These are phyloP conservation scores for Ophioceras dolichostomum DNA, from an alignment of 2,329 filamentous ascomycete genomes.

Conservation along the genomic window DNA sequence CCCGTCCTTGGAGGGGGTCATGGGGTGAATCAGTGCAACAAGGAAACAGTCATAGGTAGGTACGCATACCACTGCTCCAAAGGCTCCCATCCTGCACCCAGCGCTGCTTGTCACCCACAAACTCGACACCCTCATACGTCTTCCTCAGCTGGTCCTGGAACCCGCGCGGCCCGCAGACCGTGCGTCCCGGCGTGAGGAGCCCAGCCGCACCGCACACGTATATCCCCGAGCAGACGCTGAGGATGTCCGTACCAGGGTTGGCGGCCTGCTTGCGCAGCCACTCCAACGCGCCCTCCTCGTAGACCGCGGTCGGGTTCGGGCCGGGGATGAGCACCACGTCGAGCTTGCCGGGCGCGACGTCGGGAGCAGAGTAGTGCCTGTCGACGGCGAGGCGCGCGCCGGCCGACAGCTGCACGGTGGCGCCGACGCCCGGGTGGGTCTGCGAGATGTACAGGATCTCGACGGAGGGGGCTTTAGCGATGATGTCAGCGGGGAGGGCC, in stretches of 20 bases:
- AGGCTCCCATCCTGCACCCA: slow-evolving; percentile 41
- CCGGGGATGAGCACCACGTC: slow-evolving; percentile 40
- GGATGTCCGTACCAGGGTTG: slow-evolving; percentile 27
- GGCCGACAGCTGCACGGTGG: slow-evolving; percentile 28
- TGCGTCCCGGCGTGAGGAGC: slow-evolving; percentile 27
- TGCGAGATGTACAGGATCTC: slow-evolving; percentile 33
- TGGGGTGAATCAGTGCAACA: no score
- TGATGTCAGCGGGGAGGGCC: slow-evolving; percentile 22
- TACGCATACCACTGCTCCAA: slow-evolving; percentile 38
- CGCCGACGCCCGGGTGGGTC: slow-evolving; percentile 16
- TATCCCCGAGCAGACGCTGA: slow-evolving; percentile 39
- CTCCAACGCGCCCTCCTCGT: slow-evolving; percentile 19
- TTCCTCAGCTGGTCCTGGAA: slow-evolving; percentile 4
- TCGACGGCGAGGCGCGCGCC: slow-evolving; percentile 24
- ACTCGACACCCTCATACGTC: slow-evolving; percentile 2
- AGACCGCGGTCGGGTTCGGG: slow-evolving; percentile 24
- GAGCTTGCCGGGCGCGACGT: slow-evolving; percentile 35
- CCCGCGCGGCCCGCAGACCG: slow-evolving; percentile 30
- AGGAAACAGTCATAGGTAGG: no score
- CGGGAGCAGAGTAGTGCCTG: slow-evolving; percentile 28
- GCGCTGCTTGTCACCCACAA: slow-evolving; percentile 29
- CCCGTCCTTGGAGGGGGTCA: no score
- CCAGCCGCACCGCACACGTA: slow-evolving; percentile 35
- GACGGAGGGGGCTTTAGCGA: slow-evolving; percentile 27
- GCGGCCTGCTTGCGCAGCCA: slow-evolving; percentile 30